These are phyloP conservation scores for Lipomyces lipofer DNA, from an alignment of 805 yeast genomes.

Conservation along the genomic window DNA sequence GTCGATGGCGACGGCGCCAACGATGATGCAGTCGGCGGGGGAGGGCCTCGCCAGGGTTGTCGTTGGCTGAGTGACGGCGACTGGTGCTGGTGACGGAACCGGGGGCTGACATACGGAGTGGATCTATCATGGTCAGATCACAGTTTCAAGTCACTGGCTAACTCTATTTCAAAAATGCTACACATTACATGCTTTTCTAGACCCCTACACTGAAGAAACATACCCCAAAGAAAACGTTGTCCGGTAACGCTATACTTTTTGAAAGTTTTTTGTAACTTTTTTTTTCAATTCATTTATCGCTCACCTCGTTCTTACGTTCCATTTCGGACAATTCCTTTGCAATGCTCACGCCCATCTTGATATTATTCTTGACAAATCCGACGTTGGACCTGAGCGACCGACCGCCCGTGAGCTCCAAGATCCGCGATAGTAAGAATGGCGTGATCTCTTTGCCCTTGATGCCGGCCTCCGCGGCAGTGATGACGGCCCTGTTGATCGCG, in stretches of 20 bases:
- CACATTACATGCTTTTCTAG: too few species aligned
- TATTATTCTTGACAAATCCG: conserved; percentile 76
- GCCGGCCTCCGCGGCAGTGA: conserved; percentile 53
- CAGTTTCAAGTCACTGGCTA: too few species aligned
- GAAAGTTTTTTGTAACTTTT: too few species aligned
- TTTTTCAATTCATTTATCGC: too few species aligned
- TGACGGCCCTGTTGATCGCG: conserved; percentile 60
- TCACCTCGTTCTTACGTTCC: conserved; percentile 43
- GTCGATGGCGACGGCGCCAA: conserved; percentile 81
- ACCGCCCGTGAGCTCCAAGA: conserved; percentile 70
- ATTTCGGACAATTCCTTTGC: conserved; percentile 52
- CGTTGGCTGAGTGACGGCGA: neutral
- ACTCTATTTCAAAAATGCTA: too few species aligned
- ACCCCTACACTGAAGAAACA: too few species aligned
- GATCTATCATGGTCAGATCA: too few species aligned
- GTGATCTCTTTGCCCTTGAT: conserved; percentile 74
- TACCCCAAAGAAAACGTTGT: too few species aligned
- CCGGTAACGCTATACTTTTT: too few species aligned
- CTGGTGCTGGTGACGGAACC: neutral
- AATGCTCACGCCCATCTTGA: conserved; percentile 63
- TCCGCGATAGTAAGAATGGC: conserved; percentile 68
- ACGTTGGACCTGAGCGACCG: conserved; percentile 68
- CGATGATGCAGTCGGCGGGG: conserved; percentile 39
- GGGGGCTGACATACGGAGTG: too few species aligned
- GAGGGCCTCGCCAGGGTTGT: neutral